phyloP scores from a whole-genome alignment of 2,329 filamentous ascomycete genomes.

The Fusarium transvaalense region DNA sequence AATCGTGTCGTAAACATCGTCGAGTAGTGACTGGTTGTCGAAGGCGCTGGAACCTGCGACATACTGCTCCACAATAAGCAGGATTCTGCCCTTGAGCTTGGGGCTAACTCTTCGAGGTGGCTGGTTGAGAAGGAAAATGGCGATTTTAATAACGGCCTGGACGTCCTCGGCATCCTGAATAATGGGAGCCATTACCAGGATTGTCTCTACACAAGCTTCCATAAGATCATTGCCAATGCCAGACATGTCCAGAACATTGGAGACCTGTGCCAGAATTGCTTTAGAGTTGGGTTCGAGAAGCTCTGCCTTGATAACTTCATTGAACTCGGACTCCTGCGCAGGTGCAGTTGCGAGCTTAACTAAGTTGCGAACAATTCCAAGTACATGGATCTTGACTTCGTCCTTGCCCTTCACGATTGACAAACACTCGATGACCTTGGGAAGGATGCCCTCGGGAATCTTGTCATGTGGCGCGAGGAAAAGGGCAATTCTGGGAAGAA shows the following conservation, averaged over 20 bases:
- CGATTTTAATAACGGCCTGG: slow-evolving; percentile 82
- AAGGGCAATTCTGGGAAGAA: slow-evolving; percentile 71
- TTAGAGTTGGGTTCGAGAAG: slow-evolving; percentile 70
- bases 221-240: slow-evolving; percentile 79
- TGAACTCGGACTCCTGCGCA: slow-evolving; percentile 67
- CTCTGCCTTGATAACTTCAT: slow-evolving; percentile 66
- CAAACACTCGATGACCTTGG: slow-evolving; percentile 79
- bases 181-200: slow-evolving; percentile 80
- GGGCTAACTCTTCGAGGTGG: slow-evolving; percentile 86
- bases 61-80: slow-evolving; percentile 85
- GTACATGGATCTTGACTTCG: slow-evolving; percentile 84
- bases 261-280: slow-evolving; percentile 75
- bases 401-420: slow-evolving; percentile 81
- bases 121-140: slow-evolving; percentile 84
- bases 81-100: slow-evolving; percentile 82
- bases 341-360: slow-evolving; percentile 70
- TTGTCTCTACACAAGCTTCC: slow-evolving; percentile 80
- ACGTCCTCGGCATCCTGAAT: slow-evolving; percentile 77
- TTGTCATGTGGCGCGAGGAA: slow-evolving; percentile 68
- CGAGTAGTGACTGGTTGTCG: slow-evolving; percentile 62
- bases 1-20: slow-evolving; percentile 78
- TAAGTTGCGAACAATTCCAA: slow-evolving; percentile 80
- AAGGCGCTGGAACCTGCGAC: slow-evolving; percentile 70
- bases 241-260: slow-evolving; percentile 71
- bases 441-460: slow-evolving; percentile 72